These are phyloP conservation scores for Furculomyces boomerangus DNA, from an alignment of 371 early-diverging fungal genomes.

Conservation along the genomic window DNA sequence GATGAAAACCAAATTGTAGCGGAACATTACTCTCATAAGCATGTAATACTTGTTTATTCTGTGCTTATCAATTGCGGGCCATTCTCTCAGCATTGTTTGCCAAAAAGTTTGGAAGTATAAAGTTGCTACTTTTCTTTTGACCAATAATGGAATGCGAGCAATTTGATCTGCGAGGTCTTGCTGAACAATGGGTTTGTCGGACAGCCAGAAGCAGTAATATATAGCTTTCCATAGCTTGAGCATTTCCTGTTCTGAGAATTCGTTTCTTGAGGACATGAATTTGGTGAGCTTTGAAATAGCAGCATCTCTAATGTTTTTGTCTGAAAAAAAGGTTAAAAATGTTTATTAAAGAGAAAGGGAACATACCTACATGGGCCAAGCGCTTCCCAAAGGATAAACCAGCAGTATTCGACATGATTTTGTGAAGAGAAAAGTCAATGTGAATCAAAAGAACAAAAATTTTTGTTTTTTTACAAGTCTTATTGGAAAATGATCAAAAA, in stretches of 20 bases:
- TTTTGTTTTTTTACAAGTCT: no score
- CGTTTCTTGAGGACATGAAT: constrained; percentile 35
- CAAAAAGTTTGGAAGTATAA: constrained; percentile 61
- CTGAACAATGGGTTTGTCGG: constrained; percentile 82
- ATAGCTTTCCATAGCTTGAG: constrained; percentile 85
- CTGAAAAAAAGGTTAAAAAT: constrained; percentile 16
- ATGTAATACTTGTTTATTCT: constrained; percentile 74
- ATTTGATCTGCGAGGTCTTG: constrained; percentile 67
- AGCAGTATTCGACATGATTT: no score
- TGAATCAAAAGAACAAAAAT: no score
- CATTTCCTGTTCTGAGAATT: constrained; percentile 45
- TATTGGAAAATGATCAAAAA: no score
- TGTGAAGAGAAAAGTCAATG: no score
- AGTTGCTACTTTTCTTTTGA: constrained; percentile 34
- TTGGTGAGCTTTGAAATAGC: constrained; percentile 48
- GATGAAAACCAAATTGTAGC: constrained; percentile 44
- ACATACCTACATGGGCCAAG: constrained; percentile 20
- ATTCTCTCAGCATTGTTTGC: constrained; percentile 62
- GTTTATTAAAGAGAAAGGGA: background rate
- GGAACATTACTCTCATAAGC: constrained; percentile 54
- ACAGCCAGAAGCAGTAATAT: constrained; percentile 90
- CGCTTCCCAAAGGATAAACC: constrained; percentile 20
- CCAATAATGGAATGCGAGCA: constrained; percentile 36
- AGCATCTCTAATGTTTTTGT: constrained; percentile 67
- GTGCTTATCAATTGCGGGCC: constrained; percentile 74